Evolutionary conservation across 2,329 filamentous ascomycete genomes (phyloP).

Genomic region (Phialophora expanda): DNA sequence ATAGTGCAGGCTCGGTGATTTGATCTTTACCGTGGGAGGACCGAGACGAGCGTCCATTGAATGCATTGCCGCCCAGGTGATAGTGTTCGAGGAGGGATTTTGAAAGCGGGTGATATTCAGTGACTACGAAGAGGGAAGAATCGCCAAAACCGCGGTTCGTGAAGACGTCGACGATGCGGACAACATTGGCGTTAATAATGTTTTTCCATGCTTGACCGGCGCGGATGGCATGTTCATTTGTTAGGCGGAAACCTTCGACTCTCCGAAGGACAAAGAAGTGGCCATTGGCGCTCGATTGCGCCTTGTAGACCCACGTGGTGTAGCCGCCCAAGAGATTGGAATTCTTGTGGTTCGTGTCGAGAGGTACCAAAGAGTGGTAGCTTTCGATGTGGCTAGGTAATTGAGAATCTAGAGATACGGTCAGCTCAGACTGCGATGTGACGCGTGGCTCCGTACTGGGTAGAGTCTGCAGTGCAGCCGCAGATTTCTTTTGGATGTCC

Average conservation of each 20-base stretch:
- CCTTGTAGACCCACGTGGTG: conserved; percentile 94
- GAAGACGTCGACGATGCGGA: conserved; percentile 88
- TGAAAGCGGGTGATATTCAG: conserved; percentile 88
- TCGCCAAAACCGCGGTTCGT: conserved; percentile 92
- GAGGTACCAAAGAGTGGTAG: conserved; percentile 88
- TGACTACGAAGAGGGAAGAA: conserved; percentile 91
- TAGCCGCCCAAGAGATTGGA: conserved; percentile 77
- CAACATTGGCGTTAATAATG: conserved; percentile 78
- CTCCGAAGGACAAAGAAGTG: conserved; percentile 85
- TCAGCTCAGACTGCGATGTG: conserved; percentile 7
- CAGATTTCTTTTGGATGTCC: conserved; percentile 85
- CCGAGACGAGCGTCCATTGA: conserved; percentile 51
- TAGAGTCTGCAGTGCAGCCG: conserved; percentile 82
- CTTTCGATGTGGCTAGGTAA: conserved; percentile 78
- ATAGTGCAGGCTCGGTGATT: conserved; percentile 76
- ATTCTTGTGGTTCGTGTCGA: conserved; percentile 83
- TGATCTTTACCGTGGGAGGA: conserved; percentile 52
- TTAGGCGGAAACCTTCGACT: conserved; percentile 85
- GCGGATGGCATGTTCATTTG: conserved; percentile 85
- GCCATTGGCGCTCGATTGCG: conserved; percentile 84
- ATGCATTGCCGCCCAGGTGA: conserved; percentile 45
- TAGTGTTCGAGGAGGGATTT: conserved; percentile 89
- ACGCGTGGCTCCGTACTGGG: conserved; percentile 64
- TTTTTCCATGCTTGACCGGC: conserved; percentile 88
- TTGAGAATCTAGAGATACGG: conserved; percentile 61